Conservation (phyloP, 371 early-diverging fungal genomes). For the Sporodiniella umbellata region DNA sequence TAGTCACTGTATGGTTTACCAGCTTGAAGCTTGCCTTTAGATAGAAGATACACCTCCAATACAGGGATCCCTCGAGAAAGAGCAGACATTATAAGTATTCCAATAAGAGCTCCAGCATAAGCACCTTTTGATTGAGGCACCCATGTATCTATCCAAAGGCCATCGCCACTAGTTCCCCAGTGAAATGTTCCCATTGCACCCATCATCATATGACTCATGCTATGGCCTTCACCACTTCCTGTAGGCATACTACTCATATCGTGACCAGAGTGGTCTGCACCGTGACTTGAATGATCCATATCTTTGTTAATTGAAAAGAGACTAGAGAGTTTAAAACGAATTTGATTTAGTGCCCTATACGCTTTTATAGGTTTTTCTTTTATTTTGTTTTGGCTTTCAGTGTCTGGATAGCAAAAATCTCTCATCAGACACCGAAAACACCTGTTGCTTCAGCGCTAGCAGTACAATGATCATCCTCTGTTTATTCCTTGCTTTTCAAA, state of each 20-base stretch:
- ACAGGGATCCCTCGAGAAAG: conserved; percentile 50
- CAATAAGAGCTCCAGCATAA: conserved; percentile 56
- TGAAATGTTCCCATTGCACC: conserved; percentile 49
- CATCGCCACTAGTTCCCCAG: conserved; percentile 38
- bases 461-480: neutral
- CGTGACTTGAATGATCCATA: neutral
- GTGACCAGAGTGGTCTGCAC: conserved; percentile 19
- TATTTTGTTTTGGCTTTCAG: too few relatives aligned
- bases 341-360: neutral
- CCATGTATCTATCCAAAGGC: conserved; percentile 40
- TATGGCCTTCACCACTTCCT: neutral
- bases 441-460: neutral
- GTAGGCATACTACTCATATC: conserved; percentile 20
- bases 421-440: neutral
- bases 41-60: conserved; percentile 46
- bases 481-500: neutral
- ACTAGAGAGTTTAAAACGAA: neutral
- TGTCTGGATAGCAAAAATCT: neutral
- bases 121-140: conserved; percentile 47
- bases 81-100: conserved; percentile 48
- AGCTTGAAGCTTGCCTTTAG: conserved; percentile 33
- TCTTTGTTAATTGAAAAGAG: neutral
- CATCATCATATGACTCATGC: conserved; percentile 1
- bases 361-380: neutral
- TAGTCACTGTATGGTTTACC: conserved; percentile 36